Percentiles rank a stretch among this genome's conserved stretches.
Evolutionary conservation across 2,329 filamentous ascomycete species (phyloP).

Genomic region (Septoria linicola): DNA sequence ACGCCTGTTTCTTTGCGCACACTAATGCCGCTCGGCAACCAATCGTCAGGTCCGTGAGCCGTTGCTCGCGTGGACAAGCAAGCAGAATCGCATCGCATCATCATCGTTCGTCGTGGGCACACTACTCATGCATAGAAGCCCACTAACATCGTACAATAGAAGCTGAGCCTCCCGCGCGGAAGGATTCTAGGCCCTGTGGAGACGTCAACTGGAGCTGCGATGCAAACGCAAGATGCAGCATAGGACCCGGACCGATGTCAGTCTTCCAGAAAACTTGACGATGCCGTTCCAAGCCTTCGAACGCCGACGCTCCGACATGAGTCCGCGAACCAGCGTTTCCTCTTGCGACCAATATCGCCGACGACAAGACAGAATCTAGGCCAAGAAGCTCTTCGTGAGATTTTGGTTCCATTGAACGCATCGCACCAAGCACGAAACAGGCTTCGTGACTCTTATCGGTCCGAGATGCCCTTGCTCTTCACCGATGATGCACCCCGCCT

Average conservation of each 20-base stretch:
- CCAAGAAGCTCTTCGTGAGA: not conserved
- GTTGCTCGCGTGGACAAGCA: not conserved
- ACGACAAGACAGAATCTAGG: not conserved
- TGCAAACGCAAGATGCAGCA: constrained; percentile 10
- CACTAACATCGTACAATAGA: not conserved
- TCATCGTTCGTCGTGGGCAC: not conserved
- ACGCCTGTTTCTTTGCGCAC: not conserved
- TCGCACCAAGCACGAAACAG: too few relatives aligned
- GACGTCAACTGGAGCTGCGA: not conserved
- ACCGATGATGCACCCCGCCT: not conserved
- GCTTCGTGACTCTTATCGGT: not conserved
- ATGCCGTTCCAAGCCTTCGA: not conserved
- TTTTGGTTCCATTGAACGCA: too few relatives aligned
- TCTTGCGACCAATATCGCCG: not conserved
- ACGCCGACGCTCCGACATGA: constrained; percentile 5
- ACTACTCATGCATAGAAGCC: not conserved
- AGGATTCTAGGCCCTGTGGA: constrained; percentile 9
- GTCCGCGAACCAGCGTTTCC: constrained; percentile 4
- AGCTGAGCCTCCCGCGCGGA: not conserved
- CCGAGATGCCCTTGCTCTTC: not conserved
- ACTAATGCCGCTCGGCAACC: not conserved
- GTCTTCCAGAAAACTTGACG: not conserved
- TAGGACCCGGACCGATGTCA: constrained; percentile 9
- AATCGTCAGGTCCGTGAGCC: not conserved
- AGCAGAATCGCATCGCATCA: not conserved